phyloP scores from a whole-genome alignment of 2,329 filamentous ascomycete species.

The Pseudogymnoascus verrucosus region DNA sequence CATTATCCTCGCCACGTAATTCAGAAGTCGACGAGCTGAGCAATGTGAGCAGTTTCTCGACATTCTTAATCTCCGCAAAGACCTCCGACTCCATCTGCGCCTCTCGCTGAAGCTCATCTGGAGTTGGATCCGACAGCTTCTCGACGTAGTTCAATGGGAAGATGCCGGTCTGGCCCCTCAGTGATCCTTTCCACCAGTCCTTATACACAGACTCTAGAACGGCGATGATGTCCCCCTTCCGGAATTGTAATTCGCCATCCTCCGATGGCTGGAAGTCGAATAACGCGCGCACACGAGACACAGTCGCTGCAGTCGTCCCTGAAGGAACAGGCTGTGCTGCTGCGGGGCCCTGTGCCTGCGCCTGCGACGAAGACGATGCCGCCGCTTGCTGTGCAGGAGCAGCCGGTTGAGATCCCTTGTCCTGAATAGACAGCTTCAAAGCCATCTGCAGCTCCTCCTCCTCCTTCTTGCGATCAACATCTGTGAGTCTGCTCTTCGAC shows the following conservation, averaged over 20 bases:
- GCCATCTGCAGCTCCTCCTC: constrained; percentile 97
- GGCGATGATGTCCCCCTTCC: constrained; percentile 93
- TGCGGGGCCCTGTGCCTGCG: constrained; percentile 31
- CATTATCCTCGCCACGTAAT: constrained; percentile 81
- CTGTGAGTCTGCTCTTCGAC: constrained; percentile 84
- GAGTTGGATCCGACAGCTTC: constrained; percentile 89
- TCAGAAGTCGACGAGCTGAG: constrained; percentile 79
- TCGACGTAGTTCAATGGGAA: constrained; percentile 99
- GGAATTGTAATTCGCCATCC: constrained; percentile 88
- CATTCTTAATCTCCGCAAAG: constrained; percentile 68
- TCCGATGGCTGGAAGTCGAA: constrained; percentile 95
- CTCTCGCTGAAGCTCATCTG: constrained; percentile 88
- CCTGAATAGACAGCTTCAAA: constrained; percentile 82
- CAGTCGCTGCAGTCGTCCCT: constrained; percentile 90
- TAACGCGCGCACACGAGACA: constrained; percentile 85
- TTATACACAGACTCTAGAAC: constrained; percentile 97
- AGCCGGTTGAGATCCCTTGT: constrained; percentile 60
- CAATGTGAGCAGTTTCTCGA: constrained; percentile 76
- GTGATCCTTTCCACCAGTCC: constrained; percentile 97
- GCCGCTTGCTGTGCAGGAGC: constrained; percentile 26
- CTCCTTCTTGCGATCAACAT: constrained; percentile 84
- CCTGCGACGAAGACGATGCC: constrained; percentile 31
- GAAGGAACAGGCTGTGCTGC: constrained; percentile 54
- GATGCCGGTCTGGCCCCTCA: constrained; percentile 91
- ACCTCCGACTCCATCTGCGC: constrained; percentile 88